Evolutionary conservation across 2,329 filamentous ascomycete genomes (phyloP).

Genomic region (Diaporthe vaccinii): DNA sequence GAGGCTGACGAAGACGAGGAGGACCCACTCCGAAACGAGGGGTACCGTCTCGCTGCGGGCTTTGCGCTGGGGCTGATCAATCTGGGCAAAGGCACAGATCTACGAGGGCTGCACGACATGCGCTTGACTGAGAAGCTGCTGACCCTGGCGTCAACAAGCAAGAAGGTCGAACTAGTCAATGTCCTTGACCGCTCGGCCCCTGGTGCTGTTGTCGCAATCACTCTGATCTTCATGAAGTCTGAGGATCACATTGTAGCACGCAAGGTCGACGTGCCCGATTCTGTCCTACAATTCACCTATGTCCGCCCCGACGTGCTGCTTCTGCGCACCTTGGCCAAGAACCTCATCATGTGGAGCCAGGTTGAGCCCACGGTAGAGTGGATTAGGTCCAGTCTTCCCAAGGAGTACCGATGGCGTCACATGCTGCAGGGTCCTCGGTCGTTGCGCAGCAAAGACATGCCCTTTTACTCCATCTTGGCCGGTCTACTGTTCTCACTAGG

Average conservation of each 20-base stretch:
- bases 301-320: slow-evolving; percentile 94
- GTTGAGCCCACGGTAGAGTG: slow-evolving; percentile 82
- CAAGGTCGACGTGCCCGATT: slow-evolving; percentile 94
- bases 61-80: slow-evolving; percentile 97
- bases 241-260: slow-evolving; percentile 87
- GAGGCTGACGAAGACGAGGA: slow-evolving; percentile 86
- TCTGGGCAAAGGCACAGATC: slow-evolving; percentile 87
- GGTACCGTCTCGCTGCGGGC: slow-evolving; percentile 94
- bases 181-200: slow-evolving; percentile 93
- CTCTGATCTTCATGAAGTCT: slow-evolving; percentile 97
- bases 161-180: slow-evolving; percentile 92
- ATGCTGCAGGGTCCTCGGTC: slow-evolving; percentile 70
- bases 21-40: slow-evolving; percentile 89
- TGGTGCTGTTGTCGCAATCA: slow-evolving; percentile 90
- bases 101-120: slow-evolving; percentile 94
- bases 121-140: slow-evolving; percentile 89
- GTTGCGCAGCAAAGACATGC: slow-evolving; percentile 85
- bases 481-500: slow-evolving; percentile 88
- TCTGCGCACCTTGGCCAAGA: slow-evolving; percentile 87
- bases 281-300: slow-evolving; percentile 92
- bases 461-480: slow-evolving; percentile 92
- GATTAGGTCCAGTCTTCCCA: slow-evolving; percentile 81
- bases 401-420: slow-evolving; percentile 73
- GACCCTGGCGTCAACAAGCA: slow-evolving; percentile 86
- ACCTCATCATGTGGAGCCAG: slow-evolving; percentile 92